A percentile compares a stretch with the other conserved stretches of the same genome.
Conservation (phyloP, 2,329 filamentous ascomycete species). For the Alternaria incomplexa region DNA sequence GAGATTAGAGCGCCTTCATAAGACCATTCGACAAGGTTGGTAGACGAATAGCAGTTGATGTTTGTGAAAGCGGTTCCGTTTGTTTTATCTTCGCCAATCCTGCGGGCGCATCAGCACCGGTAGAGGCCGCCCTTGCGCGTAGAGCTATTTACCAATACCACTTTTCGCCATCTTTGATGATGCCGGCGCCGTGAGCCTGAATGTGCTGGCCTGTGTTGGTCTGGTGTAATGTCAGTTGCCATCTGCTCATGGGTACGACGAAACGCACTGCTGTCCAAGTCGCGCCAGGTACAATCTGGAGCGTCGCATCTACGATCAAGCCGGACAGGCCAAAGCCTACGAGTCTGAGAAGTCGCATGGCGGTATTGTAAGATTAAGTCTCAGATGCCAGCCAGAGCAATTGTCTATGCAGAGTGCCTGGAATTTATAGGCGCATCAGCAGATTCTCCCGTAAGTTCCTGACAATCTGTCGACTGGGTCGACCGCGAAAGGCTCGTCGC, state of each 20-base stretch:
- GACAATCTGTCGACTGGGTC: neutral
- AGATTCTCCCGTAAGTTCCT: neutral
- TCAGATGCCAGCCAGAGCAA: neutral
- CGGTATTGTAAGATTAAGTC: neutral
- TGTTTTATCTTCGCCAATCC: conserved; percentile 73
- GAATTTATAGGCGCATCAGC: neutral
- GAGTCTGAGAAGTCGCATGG: conserved; percentile 28
- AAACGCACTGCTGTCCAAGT: conserved; percentile 48
- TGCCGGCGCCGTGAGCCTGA: conserved; percentile 70
- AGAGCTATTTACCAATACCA: conserved; percentile 59
- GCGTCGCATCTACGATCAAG: conserved; percentile 33
- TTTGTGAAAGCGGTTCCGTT: conserved; percentile 67
- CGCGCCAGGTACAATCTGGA: conserved; percentile 48
- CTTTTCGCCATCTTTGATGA: conserved; percentile 63
- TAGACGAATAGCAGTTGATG: conserved; percentile 71
- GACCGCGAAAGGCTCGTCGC: neutral
- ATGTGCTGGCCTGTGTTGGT: conserved; percentile 60
- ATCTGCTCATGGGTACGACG: neutral
- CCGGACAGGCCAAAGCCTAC: conserved; percentile 20
- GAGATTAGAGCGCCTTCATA: conserved; percentile 66
- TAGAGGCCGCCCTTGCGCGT: no score
- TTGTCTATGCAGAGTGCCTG: neutral
- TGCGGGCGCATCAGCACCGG: conserved; percentile 18
- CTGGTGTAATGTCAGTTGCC: conserved; percentile 22
- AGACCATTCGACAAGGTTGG: conserved; percentile 68